phyloP scores from a whole-genome alignment of 2,329 filamentous ascomycete species.

The Cordyceps farinosa region DNA sequence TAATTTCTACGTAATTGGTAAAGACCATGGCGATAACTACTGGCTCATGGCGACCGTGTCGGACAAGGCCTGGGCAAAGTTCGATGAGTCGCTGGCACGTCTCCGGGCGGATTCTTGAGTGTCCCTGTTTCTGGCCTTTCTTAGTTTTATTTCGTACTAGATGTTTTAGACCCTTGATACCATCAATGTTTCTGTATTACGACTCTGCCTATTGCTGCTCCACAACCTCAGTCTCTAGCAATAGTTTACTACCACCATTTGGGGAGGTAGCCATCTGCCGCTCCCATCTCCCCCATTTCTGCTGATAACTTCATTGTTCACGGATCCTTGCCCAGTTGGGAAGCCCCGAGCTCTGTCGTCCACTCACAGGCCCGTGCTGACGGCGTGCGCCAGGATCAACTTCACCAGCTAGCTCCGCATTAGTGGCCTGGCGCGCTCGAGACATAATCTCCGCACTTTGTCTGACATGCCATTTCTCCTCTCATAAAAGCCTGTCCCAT shows the following conservation, averaged over 20 bases:
- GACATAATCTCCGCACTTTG: background rate
- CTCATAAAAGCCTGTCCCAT: background rate
- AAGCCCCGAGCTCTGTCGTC: background rate
- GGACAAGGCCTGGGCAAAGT: constrained; percentile 2
- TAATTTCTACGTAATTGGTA: constrained; percentile 6
- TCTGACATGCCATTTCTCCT: background rate
- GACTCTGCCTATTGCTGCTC: background rate
- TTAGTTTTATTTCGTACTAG: background rate
- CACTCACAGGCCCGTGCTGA: background rate
- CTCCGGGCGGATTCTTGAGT: background rate
- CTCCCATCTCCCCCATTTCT: background rate
- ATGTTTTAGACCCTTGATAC: no score
- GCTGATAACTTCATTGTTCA: background rate
- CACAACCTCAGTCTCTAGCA: background rate
- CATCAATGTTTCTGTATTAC: no score
- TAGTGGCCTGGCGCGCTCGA: background rate
- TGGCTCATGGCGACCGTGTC: constrained; percentile 13
- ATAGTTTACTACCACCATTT: no score
- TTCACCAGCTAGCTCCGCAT: constrained; percentile 5
- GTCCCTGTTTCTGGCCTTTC: background rate
- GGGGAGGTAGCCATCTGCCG: background rate
- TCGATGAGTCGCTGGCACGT: constrained; percentile 4
- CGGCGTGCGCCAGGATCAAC: background rate
- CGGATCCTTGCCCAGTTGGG: background rate
- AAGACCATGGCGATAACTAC: constrained; percentile 3